Evolutionary conservation across 805 yeast species (phyloP), one percentile per base, ranked within the genome.

Genomic region (Starmerella geochares): DNA sequence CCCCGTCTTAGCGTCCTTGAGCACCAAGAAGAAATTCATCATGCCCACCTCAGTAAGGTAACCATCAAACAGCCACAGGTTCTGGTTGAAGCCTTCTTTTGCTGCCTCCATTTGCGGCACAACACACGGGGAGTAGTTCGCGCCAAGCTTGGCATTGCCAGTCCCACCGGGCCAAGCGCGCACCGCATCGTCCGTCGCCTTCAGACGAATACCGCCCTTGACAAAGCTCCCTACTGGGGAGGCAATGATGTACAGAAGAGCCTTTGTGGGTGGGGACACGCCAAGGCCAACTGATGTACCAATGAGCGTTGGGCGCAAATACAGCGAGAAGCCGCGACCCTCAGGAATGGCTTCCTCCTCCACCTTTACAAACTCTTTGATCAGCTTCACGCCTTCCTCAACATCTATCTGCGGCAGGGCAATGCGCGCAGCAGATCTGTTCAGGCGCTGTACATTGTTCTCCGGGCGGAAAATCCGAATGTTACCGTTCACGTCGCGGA

Each of bases 101-200:
- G 95, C 94, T 45, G 97, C 97, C 69, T 83, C 81, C 61, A 76
- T 73, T 71, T 86, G 95, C 28, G 97, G 96, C 63, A 77, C 75
- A 61, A 87, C 79, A 67, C 96, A 85, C 53, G 97, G 96, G 38
- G 96, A 96, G 65, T 90, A 90, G 74, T 90, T 90, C 54, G 95
- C 96, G 68, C 98, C 98, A 61, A 90, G 78, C 71, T 90, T 90
- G 68, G 80, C 81, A 77, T 90, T 85, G 70, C 98, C 98, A 60
- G 81, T 87, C 68, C 97, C 98, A 63, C 96, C 96, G 64, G 97
- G 97, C 97, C 97, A 90, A 27, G 98, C 97, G 73, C 98, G 84
- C 32, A 88, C 87, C 44, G 95, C 95, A 60, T 86, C 81, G 65
- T 86, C 95, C 37, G 96, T 88, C 56, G 97, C 96, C 71, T 88